Base-by-base conservation (phyloP, 2,329 filamentous ascomycete species). In the Juglanconis sp. region DNA sequence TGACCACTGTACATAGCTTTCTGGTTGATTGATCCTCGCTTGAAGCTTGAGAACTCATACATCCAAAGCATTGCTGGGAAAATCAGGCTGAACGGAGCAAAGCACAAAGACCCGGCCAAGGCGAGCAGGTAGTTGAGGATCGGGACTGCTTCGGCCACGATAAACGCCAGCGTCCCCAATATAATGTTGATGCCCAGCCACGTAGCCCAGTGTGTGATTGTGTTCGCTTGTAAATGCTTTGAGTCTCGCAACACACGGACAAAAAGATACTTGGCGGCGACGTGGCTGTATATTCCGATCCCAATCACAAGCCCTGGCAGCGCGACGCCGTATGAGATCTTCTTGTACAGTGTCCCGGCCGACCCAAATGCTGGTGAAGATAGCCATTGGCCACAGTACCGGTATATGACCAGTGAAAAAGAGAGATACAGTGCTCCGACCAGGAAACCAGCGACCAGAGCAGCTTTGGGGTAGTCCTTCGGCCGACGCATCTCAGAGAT, bases 401-500 rank as follows among this genome's bases (percentile, higher is more conserved):
- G 61, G 59, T 73, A 73, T 31, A 72, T 68, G 11, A 73, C 69
- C 6, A 72, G 63, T 1, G 65, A 66, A 35, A 72, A 66, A 10
- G 67, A 56, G n/a, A 72, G 60, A 54, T 72, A 72, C 9, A 70
- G 61, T 17, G 64, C 64, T 0, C 64, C 63, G 5, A 72, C 68
- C 8, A 71, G 51, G 24, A 64, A 56, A 35, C 67, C 67, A 4
- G 66, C 66, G 2, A 67, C 36, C 24, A 68, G 63, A 0, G 65
- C 63, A 3, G 70, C 69, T 58, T 70, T 65, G 50, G 56, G 57
- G 67, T 78, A 86, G 56, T 83, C 79, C 30, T 72, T 74, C 0
- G 83, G 81, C 24, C 77, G 73, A 34, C 73, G 74, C 81, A 87
- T 87, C 70, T 87, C 84, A 0, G 78, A 79, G 56, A 86, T 84